Base-by-base conservation (phyloP, 305 asterid genomes). In the Coffea humblotiana region DNA sequence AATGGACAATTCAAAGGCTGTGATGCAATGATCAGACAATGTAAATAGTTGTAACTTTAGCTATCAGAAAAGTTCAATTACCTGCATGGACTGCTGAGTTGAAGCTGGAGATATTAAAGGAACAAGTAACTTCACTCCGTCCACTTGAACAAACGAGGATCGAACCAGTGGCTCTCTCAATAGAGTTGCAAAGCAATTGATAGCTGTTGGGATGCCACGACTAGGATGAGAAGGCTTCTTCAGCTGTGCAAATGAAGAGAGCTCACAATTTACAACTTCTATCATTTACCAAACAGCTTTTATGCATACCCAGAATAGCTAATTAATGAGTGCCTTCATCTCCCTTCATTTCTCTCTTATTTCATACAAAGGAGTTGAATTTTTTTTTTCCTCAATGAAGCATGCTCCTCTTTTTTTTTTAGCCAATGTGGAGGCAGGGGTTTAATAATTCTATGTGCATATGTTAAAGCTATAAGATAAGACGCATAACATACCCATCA, bases 61-160 rank as follows among this genome's bases (percentile, higher is more conserved):
- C 35, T 23, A 21, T 21, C 6, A 51, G 61, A 58, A 79, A 43
- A 8, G 19, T 19, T 79, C 51, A 29, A 49, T 27, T 81, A 94
- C 97, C 97, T 94, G 97, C 77, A 90, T 93, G 76, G 98, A 93
- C 86, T 94, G 98, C 82, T 94, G 98, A 81, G 92, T 93, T 76
- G 98, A 93, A 78, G 95, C 97, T 75, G 98, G 97, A 88, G 93
- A 82, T 86, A 94, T 92, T 63, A 93, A 87, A 80, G 97, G 97
- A 84, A 91, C 83, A 69, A 94, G 95, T 85, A 93, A 86, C 89
- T 92, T 93, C 82, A 94, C 97, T 77, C 98, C 98, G 85, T 90
- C 96, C 80, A 86, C 92, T 91, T 90, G 94, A 89, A 94, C 98
- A 88, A 94, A 94, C 76, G 91, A 88, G 81, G 90, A 88, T 84